These are phyloP conservation scores for Boletellus sp. DNA, from an alignment of 768 basidiomycete genomes.

Conservation along the genomic window DNA sequence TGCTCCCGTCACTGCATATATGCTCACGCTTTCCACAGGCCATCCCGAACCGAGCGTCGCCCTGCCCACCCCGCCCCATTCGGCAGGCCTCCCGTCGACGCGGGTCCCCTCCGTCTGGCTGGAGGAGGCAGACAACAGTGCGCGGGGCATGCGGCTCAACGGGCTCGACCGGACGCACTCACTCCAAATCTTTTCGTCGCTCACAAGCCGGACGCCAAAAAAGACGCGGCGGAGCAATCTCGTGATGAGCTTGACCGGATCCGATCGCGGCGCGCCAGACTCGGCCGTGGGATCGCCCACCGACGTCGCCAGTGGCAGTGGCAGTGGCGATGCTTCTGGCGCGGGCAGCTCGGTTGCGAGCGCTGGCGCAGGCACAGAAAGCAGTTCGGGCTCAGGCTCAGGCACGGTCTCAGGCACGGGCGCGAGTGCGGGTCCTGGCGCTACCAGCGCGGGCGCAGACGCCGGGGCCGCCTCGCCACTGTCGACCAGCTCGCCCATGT, in stretches of 20 bases:
- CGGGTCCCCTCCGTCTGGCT: slow-evolving; percentile 50
- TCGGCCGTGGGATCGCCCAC: background rate
- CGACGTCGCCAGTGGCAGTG: background rate
- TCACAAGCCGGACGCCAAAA: background rate
- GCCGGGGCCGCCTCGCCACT: slow-evolving; percentile 4
- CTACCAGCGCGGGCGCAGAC: too few species aligned
- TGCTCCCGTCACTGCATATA: background rate
- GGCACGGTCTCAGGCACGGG: background rate
- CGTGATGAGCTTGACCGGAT: slow-evolving; percentile 19
- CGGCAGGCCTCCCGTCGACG: slow-evolving; percentile 17
- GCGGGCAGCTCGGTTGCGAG: background rate
- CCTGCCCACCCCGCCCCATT: slow-evolving; percentile 22
- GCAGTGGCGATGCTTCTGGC: too few species aligned
- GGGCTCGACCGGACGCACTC: slow-evolving; percentile 22
- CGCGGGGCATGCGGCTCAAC: slow-evolving; percentile 2
- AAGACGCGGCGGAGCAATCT: slow-evolving; percentile 24
- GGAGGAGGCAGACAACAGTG: slow-evolving; percentile 38
- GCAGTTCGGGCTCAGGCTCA: background rate
- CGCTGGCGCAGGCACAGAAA: background rate
- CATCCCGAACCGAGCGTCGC: slow-evolving; percentile 10
- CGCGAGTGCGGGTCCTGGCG: too few species aligned
- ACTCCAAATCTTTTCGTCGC: slow-evolving; percentile 18
- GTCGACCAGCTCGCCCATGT: slow-evolving; percentile 13
- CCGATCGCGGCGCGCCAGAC: slow-evolving; percentile 1
- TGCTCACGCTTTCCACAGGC: slow-evolving; percentile 3